Percentiles rank a stretch among this genome's conserved stretches.
phyloP scores from a whole-genome alignment of 2,329 filamentous ascomycete genomes.

The Annulohypoxylon truncatum region DNA sequence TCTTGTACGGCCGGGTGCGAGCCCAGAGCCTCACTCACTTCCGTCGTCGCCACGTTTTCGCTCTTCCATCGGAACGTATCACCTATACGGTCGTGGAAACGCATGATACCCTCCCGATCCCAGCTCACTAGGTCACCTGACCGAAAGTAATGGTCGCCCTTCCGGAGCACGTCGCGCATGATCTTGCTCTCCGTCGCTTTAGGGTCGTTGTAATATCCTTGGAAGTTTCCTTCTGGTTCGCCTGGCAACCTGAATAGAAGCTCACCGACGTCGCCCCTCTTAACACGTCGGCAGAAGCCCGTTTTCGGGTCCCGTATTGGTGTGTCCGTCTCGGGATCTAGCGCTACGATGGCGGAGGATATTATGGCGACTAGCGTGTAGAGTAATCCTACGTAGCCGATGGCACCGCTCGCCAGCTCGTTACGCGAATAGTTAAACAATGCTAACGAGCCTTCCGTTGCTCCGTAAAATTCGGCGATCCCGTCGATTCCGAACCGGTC shows the following conservation, averaged over 20 bases:
- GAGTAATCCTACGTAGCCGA: constrained; percentile 77
- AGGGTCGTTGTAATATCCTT: constrained; percentile 83
- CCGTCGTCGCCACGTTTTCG: constrained; percentile 84
- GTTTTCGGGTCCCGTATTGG: constrained; percentile 76
- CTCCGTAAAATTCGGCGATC: constrained; percentile 84
- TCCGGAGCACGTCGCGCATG: constrained; percentile 75
- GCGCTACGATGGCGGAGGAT: constrained; percentile 69
- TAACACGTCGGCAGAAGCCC: constrained; percentile 72
- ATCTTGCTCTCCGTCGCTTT: constrained; percentile 79
- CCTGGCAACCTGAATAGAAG: constrained; percentile 77
- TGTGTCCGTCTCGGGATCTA: constrained; percentile 77
- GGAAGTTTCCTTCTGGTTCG: constrained; percentile 74
- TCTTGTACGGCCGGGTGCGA: constrained; percentile 74
- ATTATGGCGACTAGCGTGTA: constrained; percentile 65
- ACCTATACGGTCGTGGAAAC: constrained; percentile 84
- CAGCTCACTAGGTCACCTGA: constrained; percentile 84
- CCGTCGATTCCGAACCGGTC: constrained; percentile 80
- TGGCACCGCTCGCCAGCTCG: constrained; percentile 78
- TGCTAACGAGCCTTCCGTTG: constrained; percentile 77
- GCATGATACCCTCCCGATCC: constrained; percentile 77
- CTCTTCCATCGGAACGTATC: constrained; percentile 86
- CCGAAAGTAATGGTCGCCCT: constrained; percentile 85
- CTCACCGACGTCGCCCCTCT: constrained; percentile 76
- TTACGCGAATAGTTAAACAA: constrained; percentile 81
- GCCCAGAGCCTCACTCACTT: constrained; percentile 82